phyloP scores from a whole-genome alignment of 78 protist genomes.

The Tieghemostelium lacteum region DNA sequence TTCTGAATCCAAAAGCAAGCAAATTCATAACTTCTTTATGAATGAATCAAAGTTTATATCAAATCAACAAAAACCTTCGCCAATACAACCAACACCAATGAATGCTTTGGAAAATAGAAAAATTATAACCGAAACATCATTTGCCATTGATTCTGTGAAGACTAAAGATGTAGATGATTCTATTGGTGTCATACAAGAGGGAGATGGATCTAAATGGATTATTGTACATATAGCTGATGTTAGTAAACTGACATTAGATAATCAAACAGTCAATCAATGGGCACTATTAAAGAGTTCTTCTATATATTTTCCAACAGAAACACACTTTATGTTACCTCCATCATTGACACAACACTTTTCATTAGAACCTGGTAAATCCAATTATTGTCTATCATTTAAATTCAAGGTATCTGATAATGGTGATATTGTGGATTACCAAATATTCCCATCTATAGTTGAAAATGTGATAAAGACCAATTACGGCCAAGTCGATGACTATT shows the following conservation, averaged over 20 bases:
- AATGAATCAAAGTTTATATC: too few species aligned
- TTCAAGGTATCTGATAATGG: slow-evolving; percentile 33
- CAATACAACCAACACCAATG: neutral
- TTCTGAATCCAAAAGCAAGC: neutral
- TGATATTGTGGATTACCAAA: slow-evolving; percentile 6
- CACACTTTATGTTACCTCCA: slow-evolving; percentile 50
- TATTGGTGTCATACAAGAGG: slow-evolving; percentile 34
- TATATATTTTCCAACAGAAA: slow-evolving; percentile 13
- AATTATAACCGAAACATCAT: slow-evolving; percentile 15
- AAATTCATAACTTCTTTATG: too few species aligned
- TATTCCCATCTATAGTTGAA: slow-evolving; percentile 22
- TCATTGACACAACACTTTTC: neutral
- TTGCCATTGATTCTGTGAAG: slow-evolving; percentile 37
- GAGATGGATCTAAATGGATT: neutral
- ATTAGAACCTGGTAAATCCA: slow-evolving; percentile 4
- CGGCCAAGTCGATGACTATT: slow-evolving; percentile 14
- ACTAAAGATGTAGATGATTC: slow-evolving; percentile 66
- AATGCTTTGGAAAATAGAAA: neutral
- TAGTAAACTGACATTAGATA: neutral
- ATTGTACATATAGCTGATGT: slow-evolving; percentile 66
- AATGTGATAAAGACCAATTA: slow-evolving; percentile 31
- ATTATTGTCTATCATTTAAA: slow-evolving; percentile 30
- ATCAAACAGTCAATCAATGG: neutral
- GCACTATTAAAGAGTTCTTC: slow-evolving; percentile 29
- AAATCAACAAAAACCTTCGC: too few species aligned